These are phyloP conservation scores for Geotrichum carabidarum DNA, from an alignment of 1,139 yeast genomes.

Conservation along the genomic window DNA sequence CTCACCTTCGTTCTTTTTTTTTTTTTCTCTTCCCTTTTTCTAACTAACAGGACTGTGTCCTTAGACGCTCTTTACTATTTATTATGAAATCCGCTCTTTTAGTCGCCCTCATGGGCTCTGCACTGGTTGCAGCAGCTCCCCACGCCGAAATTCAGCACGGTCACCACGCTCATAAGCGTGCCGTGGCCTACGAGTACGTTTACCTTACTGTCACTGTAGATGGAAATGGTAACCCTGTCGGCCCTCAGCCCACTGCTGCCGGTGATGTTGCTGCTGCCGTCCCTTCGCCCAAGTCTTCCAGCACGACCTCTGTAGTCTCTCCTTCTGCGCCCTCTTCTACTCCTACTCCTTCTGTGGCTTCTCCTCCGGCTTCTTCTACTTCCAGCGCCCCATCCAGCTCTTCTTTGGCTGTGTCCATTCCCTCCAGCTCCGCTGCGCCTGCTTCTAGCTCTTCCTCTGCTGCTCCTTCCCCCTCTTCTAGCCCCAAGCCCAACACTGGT, in stretches of 20 bases:
- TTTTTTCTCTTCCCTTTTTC: neutral
- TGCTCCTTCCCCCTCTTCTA: slow-evolving; percentile 4
- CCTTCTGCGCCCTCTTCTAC: slow-evolving; percentile 36
- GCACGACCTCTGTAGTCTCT: slow-evolving; percentile 1
- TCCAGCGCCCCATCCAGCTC: slow-evolving; percentile 4
- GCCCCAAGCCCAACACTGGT: neutral
- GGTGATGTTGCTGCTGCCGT: slow-evolving; percentile 18
- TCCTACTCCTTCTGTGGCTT: slow-evolving; percentile 32
- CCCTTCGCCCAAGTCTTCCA: slow-evolving; percentile 9
- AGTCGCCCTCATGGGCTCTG: slow-evolving; percentile 15
- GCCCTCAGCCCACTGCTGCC: slow-evolving; percentile 23
- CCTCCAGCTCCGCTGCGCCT: slow-evolving; percentile 29
- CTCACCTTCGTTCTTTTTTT: neutral
- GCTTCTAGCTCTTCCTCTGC: slow-evolving; percentile 18
- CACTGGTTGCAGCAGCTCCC: slow-evolving; percentile 19
- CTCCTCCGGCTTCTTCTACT: slow-evolving; percentile 28
- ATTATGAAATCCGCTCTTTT: slow-evolving; percentile 16
- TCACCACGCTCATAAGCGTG: slow-evolving; percentile 59
- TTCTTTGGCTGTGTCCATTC: slow-evolving; percentile 18
- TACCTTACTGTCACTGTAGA: slow-evolving; percentile 75
- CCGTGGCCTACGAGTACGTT: slow-evolving; percentile 74
- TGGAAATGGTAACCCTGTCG: slow-evolving; percentile 51
- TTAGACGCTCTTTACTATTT: neutral
- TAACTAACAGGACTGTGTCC: neutral
- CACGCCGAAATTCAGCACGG: slow-evolving; percentile 34